A percentile compares a stretch with the other conserved stretches of the same genome.
Conservation (phyloP, 352 stramenopile species). For the Phytophthora rubi region DNA sequence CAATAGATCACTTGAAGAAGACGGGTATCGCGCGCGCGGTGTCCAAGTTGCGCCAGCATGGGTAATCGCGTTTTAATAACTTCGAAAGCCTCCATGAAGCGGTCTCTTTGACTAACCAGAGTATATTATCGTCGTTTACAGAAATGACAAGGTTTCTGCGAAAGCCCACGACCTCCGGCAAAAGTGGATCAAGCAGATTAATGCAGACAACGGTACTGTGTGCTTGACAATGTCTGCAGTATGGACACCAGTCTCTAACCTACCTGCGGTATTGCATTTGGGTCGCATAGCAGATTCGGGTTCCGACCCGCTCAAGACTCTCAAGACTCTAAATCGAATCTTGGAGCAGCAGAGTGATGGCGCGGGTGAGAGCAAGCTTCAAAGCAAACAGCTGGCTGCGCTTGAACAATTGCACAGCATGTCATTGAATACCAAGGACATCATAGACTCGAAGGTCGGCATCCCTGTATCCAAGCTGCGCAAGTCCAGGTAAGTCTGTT, state of each 20-base stretch:
- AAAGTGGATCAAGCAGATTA: constrained; percentile 72
- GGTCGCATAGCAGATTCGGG: constrained; percentile 26
- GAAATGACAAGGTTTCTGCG: constrained; percentile 83
- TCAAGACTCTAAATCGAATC: constrained; percentile 61
- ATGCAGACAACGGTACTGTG: constrained; percentile 34
- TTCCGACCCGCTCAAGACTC: constrained; percentile 44
- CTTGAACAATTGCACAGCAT: constrained; percentile 72
- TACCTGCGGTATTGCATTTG: neutral
- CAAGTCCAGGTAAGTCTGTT: constrained; percentile 63
- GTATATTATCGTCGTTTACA: constrained; percentile 17
- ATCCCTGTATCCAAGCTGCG: constrained; percentile 78
- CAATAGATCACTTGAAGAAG: constrained; percentile 70
- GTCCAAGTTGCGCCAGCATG: constrained; percentile 73
- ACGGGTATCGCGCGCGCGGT: constrained; percentile 71
- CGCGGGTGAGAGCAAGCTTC: constrained; percentile 38
- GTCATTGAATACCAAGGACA: constrained; percentile 71
- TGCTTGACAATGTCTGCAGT: neutral
- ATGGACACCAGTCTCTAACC: neutral
- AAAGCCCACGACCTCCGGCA: constrained; percentile 69
- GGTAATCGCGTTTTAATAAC: constrained; percentile 38
- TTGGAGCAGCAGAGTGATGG: constrained; percentile 54
- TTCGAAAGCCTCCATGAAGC: neutral
- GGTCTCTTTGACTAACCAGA: neutral
- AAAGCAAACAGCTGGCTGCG: constrained; percentile 48
- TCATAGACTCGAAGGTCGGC: constrained; percentile 83